A percentile compares a stretch with the other conserved stretches of the same genome.
These are phyloP conservation scores for Hypoxylon sp. DNA, from an alignment of 2,329 filamentous ascomycete species.

Conservation along the genomic window DNA sequence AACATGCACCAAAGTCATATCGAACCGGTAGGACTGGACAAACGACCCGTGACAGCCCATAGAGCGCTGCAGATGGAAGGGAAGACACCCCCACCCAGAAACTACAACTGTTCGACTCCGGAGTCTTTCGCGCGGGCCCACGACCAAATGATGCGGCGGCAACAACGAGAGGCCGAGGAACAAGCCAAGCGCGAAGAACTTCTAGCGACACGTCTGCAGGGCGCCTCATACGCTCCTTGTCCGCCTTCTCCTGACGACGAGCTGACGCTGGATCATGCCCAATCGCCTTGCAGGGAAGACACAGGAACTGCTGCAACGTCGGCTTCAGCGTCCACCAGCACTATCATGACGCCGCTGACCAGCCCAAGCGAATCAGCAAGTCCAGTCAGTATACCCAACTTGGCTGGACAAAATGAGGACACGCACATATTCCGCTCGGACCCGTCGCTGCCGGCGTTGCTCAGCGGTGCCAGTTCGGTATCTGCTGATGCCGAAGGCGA, in stretches of 20 bases:
- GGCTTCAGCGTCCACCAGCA: conserved; percentile 60
- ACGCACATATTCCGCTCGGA: conserved; percentile 67
- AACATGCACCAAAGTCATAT: conserved; percentile 52
- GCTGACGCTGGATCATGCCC: conserved; percentile 43
- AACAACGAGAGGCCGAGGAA: conserved; percentile 47
- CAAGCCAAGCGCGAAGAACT: conserved; percentile 42
- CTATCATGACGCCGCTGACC: conserved; percentile 59
- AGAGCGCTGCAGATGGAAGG: conserved; percentile 51
- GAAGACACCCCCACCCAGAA: conserved; percentile 47
- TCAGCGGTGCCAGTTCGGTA: conserved; percentile 70
- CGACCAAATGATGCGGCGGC: conserved; percentile 45
- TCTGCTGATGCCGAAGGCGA: conserved; percentile 70
- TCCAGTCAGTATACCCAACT: conserved; percentile 53
- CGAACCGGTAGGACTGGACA: conserved; percentile 48
- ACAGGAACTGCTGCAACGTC: conserved; percentile 59
- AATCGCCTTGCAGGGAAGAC: conserved; percentile 50
- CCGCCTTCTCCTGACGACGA: conserved; percentile 58
- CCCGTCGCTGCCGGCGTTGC: conserved; percentile 67
- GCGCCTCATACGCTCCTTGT: conserved; percentile 48
- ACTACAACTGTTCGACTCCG: conserved; percentile 50
- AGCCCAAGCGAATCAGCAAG: conserved; percentile 63
- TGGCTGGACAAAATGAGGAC: conserved; percentile 50
- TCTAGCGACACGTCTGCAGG: conserved; percentile 27
- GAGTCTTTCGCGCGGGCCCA: conserved; percentile 51
- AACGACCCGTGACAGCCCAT: conserved; percentile 59